Conservation (phyloP, 192 early-diverging fungal genomes). For the Backusella circina region DNA sequence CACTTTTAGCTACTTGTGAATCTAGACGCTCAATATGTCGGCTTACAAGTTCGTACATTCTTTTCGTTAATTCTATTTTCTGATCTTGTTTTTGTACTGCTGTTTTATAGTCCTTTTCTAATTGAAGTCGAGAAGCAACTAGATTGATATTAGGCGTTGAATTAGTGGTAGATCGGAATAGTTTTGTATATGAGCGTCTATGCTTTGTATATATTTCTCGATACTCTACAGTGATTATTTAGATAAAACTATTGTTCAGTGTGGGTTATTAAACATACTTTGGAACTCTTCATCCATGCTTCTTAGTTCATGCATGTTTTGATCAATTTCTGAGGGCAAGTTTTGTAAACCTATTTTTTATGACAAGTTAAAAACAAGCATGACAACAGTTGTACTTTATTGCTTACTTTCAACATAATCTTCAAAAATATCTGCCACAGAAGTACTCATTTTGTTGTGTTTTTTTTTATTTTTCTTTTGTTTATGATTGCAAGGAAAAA, state of each 20-base stretch:
- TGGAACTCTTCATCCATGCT: conserved; percentile 48
- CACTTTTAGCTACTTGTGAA: conserved; percentile 31
- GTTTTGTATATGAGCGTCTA: conserved; percentile 11
- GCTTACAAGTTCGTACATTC: conserved; percentile 48
- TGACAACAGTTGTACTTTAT: not conserved
- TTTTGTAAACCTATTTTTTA: conserved; percentile 41
- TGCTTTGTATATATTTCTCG: conserved; percentile 20
- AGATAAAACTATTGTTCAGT: no score
- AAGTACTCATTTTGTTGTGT: conserved; percentile 18
- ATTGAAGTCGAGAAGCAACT: conserved; percentile 11
- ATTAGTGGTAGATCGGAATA: not conserved
- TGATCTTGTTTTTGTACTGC: conserved; percentile 52
- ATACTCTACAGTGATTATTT: conserved; percentile 2
- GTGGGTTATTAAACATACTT: conserved; percentile 36
- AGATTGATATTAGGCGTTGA: not conserved
- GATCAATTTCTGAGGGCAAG: conserved; percentile 50
- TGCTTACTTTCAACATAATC: conserved; percentile 54
- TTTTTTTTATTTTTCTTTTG: no score
- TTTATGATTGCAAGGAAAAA: not conserved
- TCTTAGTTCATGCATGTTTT: conserved; percentile 48
- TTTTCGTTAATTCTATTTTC: conserved; percentile 45
- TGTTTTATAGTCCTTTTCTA: conserved; percentile 42
- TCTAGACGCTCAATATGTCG: conserved; percentile 38
- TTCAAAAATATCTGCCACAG: conserved; percentile 46
- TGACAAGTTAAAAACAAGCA: not conserved